Evolutionary conservation across 2,329 filamentous ascomycete genomes (phyloP).

Genomic region (Penicillium digitatum): DNA sequence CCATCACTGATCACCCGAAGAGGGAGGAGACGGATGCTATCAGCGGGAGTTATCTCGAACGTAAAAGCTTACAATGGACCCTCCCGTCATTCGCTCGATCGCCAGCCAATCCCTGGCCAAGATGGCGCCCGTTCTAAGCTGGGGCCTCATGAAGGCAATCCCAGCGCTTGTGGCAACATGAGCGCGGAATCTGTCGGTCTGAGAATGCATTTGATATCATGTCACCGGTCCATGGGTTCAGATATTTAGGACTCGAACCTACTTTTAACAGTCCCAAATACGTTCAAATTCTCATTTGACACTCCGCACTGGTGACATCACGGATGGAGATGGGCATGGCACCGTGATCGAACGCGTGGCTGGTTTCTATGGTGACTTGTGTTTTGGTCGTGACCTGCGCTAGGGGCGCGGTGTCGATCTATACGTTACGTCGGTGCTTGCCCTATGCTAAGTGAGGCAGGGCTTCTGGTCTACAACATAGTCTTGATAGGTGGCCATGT

Average conservation of each 20-base stretch:
- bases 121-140: background rate
- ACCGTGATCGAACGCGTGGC: background rate
- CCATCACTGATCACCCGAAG: background rate
- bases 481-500: background rate
- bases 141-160: background rate
- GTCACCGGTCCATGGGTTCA: background rate
- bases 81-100: background rate
- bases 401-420: background rate
- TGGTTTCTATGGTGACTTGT: background rate
- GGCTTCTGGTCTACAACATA: background rate
- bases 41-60: background rate
- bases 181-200: background rate
- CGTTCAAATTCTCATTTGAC: background rate
- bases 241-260: background rate
- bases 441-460: background rate
- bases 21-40: background rate
- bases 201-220: background rate
- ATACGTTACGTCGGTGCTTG: background rate
- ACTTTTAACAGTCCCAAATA: background rate
- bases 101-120: background rate
- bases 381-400: background rate
- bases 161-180: background rate
- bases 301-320: background rate
- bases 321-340: background rate
- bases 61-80: background rate